Conservation (phyloP, 1,284 basidiomycete species). For the Naganishia cerealis region DNA sequence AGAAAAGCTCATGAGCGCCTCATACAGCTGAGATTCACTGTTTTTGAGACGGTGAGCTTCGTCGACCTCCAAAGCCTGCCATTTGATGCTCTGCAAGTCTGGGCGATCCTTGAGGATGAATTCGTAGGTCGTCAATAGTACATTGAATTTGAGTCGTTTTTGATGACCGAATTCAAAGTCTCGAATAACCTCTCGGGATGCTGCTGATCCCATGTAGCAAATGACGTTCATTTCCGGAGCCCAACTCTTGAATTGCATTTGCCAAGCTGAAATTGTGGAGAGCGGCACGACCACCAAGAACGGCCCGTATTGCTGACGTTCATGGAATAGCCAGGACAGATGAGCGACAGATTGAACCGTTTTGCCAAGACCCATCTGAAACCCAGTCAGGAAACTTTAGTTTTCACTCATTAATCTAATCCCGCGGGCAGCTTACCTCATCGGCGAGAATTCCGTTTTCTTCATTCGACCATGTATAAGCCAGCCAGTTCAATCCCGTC, state of each 20-base stretch:
- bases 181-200: constrained; percentile 85
- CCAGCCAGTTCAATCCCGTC: constrained; percentile 96
- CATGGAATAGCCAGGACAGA: constrained; percentile 92
- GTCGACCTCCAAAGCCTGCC: constrained; percentile 94
- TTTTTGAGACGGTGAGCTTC: constrained; percentile 99
- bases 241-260: constrained; percentile 91
- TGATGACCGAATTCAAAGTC: constrained; percentile 82
- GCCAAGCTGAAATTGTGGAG: constrained; percentile 98
- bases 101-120: constrained; percentile 86
- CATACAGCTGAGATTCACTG: constrained; percentile 94
- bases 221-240: constrained; percentile 96
- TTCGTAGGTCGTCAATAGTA: constrained; percentile 96
- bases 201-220: constrained; percentile 89
- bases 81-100: constrained; percentile 90
- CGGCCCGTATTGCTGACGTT: constrained; percentile 89
- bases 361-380: constrained; percentile 93
- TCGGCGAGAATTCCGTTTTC: constrained; percentile 98
- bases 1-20: constrained; percentile 84
- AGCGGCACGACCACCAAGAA: constrained; percentile 97
- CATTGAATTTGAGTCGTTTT: constrained; percentile 90
- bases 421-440: constrained; percentile 59
- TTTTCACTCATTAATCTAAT: neutral
- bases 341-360: constrained; percentile 95
- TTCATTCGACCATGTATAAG: constrained; percentile 90
- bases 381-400: neutral